These are phyloP conservation scores for Argentina anserina DNA, from an alignment of 306 rosid genomes.

Conservation along the genomic window DNA sequence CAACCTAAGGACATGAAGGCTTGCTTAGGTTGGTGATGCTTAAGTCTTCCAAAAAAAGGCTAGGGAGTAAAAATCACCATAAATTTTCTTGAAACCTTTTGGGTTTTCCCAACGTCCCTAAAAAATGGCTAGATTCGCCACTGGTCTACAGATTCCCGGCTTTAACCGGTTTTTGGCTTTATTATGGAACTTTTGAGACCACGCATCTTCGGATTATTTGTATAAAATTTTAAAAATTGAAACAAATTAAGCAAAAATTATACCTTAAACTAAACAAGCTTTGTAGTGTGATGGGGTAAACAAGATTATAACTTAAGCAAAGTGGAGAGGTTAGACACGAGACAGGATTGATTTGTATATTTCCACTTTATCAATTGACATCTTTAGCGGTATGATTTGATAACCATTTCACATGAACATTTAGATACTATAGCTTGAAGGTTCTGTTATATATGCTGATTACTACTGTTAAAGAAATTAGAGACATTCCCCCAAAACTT, in stretches of 20 bases:
- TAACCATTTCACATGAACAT: not conserved
- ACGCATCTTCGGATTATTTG: no score
- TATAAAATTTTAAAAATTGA: no score
- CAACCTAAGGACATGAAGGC: no score
- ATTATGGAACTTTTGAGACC: not conserved
- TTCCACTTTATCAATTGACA: not conserved
- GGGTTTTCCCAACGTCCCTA: no score
- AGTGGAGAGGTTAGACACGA: not conserved
- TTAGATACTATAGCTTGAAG: not conserved
- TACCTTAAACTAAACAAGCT: not conserved
- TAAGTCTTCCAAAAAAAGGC: no score
- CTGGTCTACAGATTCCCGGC: no score
- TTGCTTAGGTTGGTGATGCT: no score
- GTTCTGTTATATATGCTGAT: not conserved
- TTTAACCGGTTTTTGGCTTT: no score
- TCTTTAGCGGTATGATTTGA: not conserved
- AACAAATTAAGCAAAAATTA: not conserved
- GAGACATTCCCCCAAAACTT: not conserved
- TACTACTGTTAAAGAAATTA: not conserved
- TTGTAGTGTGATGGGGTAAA: not conserved
- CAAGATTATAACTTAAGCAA: not conserved
- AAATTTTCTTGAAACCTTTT: no score
- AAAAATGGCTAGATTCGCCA: no score
- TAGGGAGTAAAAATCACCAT: no score
- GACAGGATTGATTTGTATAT: not conserved